Base-by-base conservation (phyloP, 2,329 filamentous ascomycete genomes). In the Apiospora aurea region DNA sequence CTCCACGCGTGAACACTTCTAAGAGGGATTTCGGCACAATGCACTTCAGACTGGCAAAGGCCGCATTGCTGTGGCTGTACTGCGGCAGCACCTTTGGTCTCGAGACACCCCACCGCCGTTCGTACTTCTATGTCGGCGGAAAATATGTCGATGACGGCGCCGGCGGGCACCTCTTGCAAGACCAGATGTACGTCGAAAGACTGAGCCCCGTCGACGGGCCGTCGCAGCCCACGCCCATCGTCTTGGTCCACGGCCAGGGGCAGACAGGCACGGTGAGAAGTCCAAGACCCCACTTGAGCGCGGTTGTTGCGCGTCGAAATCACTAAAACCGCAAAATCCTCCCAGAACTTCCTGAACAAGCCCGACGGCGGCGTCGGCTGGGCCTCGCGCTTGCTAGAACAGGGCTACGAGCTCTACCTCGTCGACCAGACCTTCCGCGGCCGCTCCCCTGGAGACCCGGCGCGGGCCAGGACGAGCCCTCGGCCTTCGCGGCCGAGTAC, bases 181-280 rank as follows among this genome's bases (percentile, higher is more conserved):
- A 74, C 10, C 87, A 89, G 79, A 87, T 89, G 82, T 89, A 89
- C 74, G 85, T 88, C 44, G 87, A 89, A 79, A 81, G 81, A 70
- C 80, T 88, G 16, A 74, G 75, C 6, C 85, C 86, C 16, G 73
- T 75, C 8, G 21, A 34, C 18, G 43, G 69, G 8, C 78, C 77
- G 47, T 75, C 72, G 41, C 75, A 77, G 57, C 46, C 72, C 4
- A 75, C 71, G 43, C 84, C 85, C 0, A 77, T 86, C 46, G 76
- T 86, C 38, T 79, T 86, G 67, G 82, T 86, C 69, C 83, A 85
- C 49, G 85, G 85, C 26, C 78, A 80, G 68, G 82, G 78, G 14
- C 80, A 83, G 73, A 83, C 83, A 3, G 84, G 83, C 44, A 82
- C 78, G 70, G 83, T 82, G 76, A 79, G 78, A 76, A 26, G 14